A percentile compares a stretch with the other conserved stretches of the same genome.
Evolutionary conservation across 2,329 filamentous ascomycete genomes (phyloP).

Genomic region (Emericellopsis cladophorae): DNA sequence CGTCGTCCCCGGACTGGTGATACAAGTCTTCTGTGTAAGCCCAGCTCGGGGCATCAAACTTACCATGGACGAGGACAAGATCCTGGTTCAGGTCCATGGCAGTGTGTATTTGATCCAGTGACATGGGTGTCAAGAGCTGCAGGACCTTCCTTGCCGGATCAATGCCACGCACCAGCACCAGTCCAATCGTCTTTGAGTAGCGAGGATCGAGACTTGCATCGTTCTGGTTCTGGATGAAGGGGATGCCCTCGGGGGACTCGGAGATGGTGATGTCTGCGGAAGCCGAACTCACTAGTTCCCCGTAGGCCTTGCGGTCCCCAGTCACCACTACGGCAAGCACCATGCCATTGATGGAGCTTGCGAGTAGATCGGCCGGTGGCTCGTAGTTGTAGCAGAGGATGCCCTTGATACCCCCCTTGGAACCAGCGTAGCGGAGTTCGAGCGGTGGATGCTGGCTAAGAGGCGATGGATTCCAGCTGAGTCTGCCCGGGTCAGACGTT

Average conservation of each 20-base stretch:
- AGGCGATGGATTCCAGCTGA: constrained; percentile 38
- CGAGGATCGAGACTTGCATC: constrained; percentile 46
- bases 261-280: constrained; percentile 6
- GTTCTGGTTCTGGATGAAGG: constrained; percentile 44
- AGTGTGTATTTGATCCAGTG: constrained; percentile 22
- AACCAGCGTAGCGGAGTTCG: constrained; percentile 45
- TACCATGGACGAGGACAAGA: constrained; percentile 54
- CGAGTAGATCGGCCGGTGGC: constrained; percentile 42
- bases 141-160: constrained; percentile 40
- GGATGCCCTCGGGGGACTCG: constrained; percentile 37
- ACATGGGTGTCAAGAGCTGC: constrained; percentile 53
- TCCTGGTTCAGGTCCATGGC: constrained; percentile 27
- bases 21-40: constrained; percentile 54
- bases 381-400: constrained; percentile 57
- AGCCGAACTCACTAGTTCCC: constrained; percentile 10
- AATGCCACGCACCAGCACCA: constrained; percentile 59
- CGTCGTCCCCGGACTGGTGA: constrained; percentile 16
- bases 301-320: constrained; percentile 38
- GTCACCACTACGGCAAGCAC: constrained; percentile 54
- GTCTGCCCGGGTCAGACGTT: neutral
- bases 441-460: constrained; percentile 46
- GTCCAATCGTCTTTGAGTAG: constrained; percentile 45
- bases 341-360: constrained; percentile 57
- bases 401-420: constrained; percentile 42
- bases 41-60: constrained; percentile 57